A percentile compares a stretch with the other conserved stretches of the same genome.
These are phyloP conservation scores for Alternaria sp. DNA, from an alignment of 2,329 filamentous ascomycete genomes.

Conservation along the genomic window DNA sequence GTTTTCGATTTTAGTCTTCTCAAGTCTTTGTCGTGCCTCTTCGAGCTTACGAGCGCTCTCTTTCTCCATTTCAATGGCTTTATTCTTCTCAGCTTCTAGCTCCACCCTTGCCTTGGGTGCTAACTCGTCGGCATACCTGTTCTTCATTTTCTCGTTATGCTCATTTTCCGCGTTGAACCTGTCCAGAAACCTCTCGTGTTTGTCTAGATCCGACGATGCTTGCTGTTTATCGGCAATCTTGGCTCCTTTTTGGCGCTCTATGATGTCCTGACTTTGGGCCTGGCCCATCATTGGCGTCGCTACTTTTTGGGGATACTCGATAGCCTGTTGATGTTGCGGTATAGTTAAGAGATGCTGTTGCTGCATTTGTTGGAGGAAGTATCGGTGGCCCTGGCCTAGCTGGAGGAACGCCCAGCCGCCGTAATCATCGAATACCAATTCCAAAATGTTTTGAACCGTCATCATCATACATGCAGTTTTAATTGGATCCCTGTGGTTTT, in stretches of 20 bases:
- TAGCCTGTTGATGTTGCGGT: background rate
- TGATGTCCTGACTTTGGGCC: background rate
- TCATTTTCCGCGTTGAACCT: background rate
- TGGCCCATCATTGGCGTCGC: background rate
- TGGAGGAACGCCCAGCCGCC: background rate
- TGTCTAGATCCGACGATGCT: background rate
- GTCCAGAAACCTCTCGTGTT: background rate
- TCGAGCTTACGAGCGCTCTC: background rate
- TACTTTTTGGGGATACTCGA: background rate
- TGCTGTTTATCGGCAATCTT: background rate
- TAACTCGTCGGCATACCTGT: conserved; percentile 1
- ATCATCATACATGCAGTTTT: background rate
- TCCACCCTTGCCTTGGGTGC: background rate
- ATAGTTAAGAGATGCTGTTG: background rate
- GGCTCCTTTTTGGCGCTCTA: background rate
- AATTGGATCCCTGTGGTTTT: background rate
- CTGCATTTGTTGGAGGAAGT: background rate
- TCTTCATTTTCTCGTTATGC: conserved; percentile 1
- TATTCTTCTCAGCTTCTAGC: background rate
- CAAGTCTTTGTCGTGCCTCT: background rate
- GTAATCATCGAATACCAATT: background rate
- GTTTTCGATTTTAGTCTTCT: background rate
- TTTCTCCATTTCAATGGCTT: background rate
- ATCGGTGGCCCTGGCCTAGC: background rate
- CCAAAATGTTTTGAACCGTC: background rate